Base-by-base conservation (phyloP, 2,329 filamentous ascomycete genomes). In the Arthrobotrys entomopaga region DNA sequence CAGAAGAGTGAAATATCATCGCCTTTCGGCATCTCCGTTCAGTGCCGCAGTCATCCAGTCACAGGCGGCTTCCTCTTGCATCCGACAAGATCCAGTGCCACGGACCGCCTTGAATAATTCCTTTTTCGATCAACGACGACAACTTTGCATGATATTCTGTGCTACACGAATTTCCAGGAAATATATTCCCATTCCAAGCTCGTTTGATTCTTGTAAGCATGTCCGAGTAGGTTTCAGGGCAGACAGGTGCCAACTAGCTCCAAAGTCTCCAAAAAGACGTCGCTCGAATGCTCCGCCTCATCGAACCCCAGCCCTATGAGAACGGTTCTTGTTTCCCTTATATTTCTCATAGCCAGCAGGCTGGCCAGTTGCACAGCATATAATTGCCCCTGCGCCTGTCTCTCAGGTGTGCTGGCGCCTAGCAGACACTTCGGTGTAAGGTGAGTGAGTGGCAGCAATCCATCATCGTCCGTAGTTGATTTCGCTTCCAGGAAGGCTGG, bases 321-420 rank as follows among this genome's bases (percentile, higher is more conserved):
- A 13, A 90, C 81, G 76, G 86, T 82, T 48, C 88, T 82, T 76
- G 83, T 84, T 80, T 90, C 88, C 50, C 84, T 82, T 4, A 92
- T 88, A 60, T 91, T 86, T 76, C 89, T 89, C 72, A 90, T 87
- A 16, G 89, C 85, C 71, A 99, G 86, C 43, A 90, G 87, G 79
- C 89, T 96, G 3, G 90, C 95, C 77, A 98, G 90, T 79, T 97
- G 94, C 49, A 91, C 91, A 1, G 93, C 93, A 79, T 96, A 90
- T 1, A 97, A 87, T 81, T 97, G 93, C 0, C 92, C 94, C 3
- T 96, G 82, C 0, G 90, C 91, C 79, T 97, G 93, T 49, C 93
- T 87, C 53, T 91, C 89, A 60, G 90, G 86, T 34, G 90, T 88
- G 52, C 93, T 92, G 8, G 90, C 93, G 1, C 95, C 95, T 0